Conservation (phyloP, 495 filamentous ascomycete genomes). For the Viridothelium virens region DNA sequence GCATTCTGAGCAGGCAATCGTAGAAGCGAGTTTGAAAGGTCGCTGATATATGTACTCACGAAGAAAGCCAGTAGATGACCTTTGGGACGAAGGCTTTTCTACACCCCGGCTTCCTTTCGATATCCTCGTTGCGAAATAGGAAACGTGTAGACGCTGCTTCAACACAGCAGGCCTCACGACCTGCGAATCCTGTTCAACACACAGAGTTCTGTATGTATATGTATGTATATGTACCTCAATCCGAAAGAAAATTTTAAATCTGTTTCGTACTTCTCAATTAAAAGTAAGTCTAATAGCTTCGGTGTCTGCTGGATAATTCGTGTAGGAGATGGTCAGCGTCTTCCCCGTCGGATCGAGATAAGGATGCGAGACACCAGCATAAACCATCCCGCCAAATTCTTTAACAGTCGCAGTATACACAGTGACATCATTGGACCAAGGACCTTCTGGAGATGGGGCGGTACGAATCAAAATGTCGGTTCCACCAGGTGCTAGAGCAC, state of each 20-base stretch:
- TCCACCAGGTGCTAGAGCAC: neutral
- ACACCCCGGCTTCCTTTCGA: too few species aligned
- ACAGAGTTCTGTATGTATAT: too few species aligned
- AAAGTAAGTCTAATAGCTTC: constrained; percentile 1
- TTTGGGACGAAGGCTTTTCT: too few species aligned
- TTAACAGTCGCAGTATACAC: constrained; percentile 6
- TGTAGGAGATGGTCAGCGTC: neutral
- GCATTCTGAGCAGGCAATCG: too few species aligned
- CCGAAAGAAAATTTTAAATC: too few species aligned
- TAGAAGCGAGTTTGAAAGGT: too few species aligned
- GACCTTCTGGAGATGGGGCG: constrained; percentile 4
- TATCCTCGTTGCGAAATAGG: too few species aligned
- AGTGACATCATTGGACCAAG: constrained; percentile 6
- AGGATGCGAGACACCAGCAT: constrained; percentile 3
- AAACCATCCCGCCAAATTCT: neutral
- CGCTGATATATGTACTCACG: too few species aligned
- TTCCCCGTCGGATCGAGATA: neutral
- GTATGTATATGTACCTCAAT: too few species aligned
- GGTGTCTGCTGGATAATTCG: constrained; percentile 5
- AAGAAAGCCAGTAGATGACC: too few species aligned
- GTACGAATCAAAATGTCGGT: constrained; percentile 1
- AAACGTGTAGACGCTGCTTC: too few species aligned
- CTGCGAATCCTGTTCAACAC: neutral
- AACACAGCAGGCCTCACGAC: too few species aligned
- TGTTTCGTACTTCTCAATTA: neutral